Evolutionary conservation across 176 grass and related monocot genomes (phyloP), one percentile per base, ranked within the genome.

Genomic region (Eragrostis curvula): DNA sequence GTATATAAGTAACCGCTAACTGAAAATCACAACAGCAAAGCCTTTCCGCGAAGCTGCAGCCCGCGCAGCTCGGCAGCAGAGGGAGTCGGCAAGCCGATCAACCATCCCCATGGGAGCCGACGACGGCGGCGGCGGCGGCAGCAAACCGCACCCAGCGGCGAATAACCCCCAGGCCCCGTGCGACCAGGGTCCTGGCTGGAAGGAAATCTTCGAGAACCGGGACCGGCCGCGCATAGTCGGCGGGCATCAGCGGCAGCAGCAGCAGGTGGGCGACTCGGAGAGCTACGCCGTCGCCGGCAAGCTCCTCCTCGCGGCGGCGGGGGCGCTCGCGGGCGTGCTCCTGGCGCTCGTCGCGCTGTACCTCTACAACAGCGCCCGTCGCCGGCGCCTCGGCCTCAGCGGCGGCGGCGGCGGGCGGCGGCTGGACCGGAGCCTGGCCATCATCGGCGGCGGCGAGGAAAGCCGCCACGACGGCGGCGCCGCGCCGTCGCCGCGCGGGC

Each of bases 271-370:
- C 9, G 36, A 41, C 12, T 12, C 61, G 30, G 0, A 12, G 64
- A 6, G 0, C 23, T 90, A 87, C 80, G 70, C 16, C 25, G 13
- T 74, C 42, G 49, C 36, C 3, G 82, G 90, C 43, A 88, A 79
- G 82, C 0, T 82, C 57, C 48, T 88, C 47, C 59, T 88, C 41
- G 80, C 68, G 47, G 40, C 39, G 39, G 48, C 80, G 14, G 80
- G 80, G 27, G 80, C 74, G 40, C 66, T 88, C 46, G 47, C 74
- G 18, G 86, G 58, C 59, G 60, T 91, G 50, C 60, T 91, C 7
- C 62, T 85, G 50, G 72, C 78, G 58, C 74, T 88, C 44, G 12
- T 91, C 68, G 78, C 70, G 8, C 47, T 80, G 20, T 65, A 61
- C 60, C 0, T 79, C 7, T 88, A 72, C 80, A 40, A 0, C 20